Base-by-base conservation (phyloP, 805 yeast genomes). In the Maudiozyma barnettii region DNA sequence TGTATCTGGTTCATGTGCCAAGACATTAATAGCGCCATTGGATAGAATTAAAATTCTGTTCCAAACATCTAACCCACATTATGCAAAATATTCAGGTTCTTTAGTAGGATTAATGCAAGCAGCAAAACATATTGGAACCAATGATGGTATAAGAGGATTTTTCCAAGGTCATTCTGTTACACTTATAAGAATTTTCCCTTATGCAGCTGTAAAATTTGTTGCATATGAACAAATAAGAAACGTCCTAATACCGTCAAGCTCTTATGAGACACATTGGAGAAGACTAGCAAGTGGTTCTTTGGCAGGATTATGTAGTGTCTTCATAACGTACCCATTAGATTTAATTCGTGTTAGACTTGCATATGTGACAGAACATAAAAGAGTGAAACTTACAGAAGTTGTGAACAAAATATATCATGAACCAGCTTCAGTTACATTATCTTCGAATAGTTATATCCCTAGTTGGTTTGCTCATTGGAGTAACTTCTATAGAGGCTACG, bases 81-180 rank as follows among this genome's bases (percentile, higher is more conserved):
- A 86, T 58, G 67, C 77, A 37, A 77, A 83, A 61, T 88, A 78
- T 62, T 73, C 95, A 7, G 96, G 96, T 14, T 79, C 91, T 1
- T 77, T 84, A 52, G 64, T 68, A 30, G 99, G 99, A 2, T 69
- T 93, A 46, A 72, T 79, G 51, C 69, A 71, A 42, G 98, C 99
- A 0, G 83, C 83, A 0, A 67, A 68, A 33, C 74, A 77, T 48
- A 90, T 93, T 22, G 78, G 78, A 68, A 47, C 55, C 7, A 72
- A 69, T 44, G 93, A 88, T 63, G 98, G 98, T 16, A 42, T 81
- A 1, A 52, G 69, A 39, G 99, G 99, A 1, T 76, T 93, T 46
- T 91, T 81, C 63, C 96, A 91, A 59, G 99, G 99, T 38, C 99
- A 93, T 64, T 86, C 95, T 4, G 96, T 95, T 1, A 93, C 99